Evolutionary conservation across 2,329 filamentous ascomycete genomes (phyloP).

Genomic region (Penicillium sp.): DNA sequence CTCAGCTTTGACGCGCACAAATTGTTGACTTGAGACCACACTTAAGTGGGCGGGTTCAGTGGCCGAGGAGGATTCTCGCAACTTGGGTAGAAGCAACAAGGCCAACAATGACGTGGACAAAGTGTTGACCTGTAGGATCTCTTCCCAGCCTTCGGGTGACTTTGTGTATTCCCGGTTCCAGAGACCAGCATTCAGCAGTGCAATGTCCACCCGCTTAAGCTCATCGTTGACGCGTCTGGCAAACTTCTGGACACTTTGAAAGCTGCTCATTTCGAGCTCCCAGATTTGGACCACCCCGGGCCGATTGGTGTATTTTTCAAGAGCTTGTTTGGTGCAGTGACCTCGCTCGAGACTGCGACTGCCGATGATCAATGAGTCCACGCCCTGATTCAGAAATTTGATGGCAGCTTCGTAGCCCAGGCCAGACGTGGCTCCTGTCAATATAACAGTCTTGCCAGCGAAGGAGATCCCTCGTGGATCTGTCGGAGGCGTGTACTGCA

Average conservation of each 20-base stretch:
- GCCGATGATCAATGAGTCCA: conserved; percentile 46
- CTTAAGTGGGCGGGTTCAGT: conserved; percentile 41
- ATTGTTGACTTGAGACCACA: conserved; percentile 46
- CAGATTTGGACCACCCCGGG: conserved; percentile 42
- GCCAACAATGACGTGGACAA: conserved; percentile 57
- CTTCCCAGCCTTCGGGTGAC: conserved; percentile 49
- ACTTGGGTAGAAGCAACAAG: conserved; percentile 51
- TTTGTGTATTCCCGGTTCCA: conserved; percentile 37
- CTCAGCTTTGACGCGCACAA: conserved; percentile 32
- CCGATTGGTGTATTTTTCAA: conserved; percentile 34
- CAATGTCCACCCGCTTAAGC: conserved; percentile 44
- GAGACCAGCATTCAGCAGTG: conserved; percentile 47
- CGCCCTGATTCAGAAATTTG: conserved; percentile 46
- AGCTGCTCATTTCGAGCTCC: conserved; percentile 48
- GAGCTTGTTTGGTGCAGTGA: conserved; percentile 39
- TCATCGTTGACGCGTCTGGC: conserved; percentile 36
- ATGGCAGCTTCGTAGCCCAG: conserved; percentile 51
- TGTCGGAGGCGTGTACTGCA: conserved; percentile 34
- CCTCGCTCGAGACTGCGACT: conserved; percentile 47
- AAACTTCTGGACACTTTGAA: conserved; percentile 47
- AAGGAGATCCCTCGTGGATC: conserved; percentile 41
- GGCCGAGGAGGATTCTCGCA: conserved; percentile 36
- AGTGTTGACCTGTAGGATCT: conserved; percentile 57
- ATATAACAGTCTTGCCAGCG: conserved; percentile 46
- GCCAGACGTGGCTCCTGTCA: conserved; percentile 53